Base-by-base conservation (phyloP, 2,329 filamentous ascomycete species). In the Claviceps sorghi region DNA sequence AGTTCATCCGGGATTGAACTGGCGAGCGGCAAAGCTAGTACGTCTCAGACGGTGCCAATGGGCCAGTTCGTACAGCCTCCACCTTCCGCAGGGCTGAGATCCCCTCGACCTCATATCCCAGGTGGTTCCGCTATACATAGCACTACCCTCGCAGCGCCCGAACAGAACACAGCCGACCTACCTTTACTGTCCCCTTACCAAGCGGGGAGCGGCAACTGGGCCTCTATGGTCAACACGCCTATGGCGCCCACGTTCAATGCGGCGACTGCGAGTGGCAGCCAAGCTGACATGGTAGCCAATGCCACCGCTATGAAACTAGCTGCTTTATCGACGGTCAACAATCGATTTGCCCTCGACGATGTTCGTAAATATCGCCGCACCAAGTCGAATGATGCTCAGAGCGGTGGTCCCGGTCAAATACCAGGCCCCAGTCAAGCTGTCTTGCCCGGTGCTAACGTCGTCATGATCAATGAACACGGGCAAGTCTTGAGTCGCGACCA, bases 271-370 rank as follows among this genome's bases (percentile, higher is more conserved):
- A 71, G 73, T 42, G 74, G 73, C 47, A 83, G 78, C 52, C 90
- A 96, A 66, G 90, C 89, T 17, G 93, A 98, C 63, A 97, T 97
- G 91, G 86, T 98, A 53, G 93, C 93, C 54, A 98, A 97, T 65
- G 93, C 93, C 29, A 97, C 93, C 17, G 93, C 93, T 22, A 98
- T 98, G 93, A 98, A 98, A 69, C 79, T 98, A 50, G 93, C 93
- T 46, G 93, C 93, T 19, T 75, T 98, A 46, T 97, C 91, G 5
- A 98, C 93, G 2, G 93, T 98, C 49, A 98, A 97, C 73, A 98
- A 97, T 68, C 86, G 93, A 43, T 95, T 98, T 62, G 90, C 93
- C 50, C 76, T 98, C 54, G 93, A 98, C 62, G 93, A 98, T 66
- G 91, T 94, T 56, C 88, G 90, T 63, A 97, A 97, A 71, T 97